Conservation (phyloP, 1,284 basidiomycete genomes). For the Hortiboletus rubellus region DNA sequence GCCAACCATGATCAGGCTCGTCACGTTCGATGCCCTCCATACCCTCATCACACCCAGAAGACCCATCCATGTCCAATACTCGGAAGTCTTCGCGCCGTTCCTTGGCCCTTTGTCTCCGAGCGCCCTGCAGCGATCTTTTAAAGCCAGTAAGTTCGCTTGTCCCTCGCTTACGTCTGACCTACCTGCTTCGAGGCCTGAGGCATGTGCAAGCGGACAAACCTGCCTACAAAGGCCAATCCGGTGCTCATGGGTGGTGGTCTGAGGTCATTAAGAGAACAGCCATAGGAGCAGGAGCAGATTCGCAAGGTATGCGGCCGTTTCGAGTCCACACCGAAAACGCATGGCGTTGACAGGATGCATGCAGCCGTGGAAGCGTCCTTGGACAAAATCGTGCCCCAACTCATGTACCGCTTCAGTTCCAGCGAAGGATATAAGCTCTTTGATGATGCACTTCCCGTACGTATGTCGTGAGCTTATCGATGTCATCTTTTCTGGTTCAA, state of each 20-base stretch:
- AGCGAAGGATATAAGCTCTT: conserved; percentile 68
- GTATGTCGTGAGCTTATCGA: conserved; percentile 42
- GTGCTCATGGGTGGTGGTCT: conserved; percentile 64
- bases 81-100: conserved; percentile 61
- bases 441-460: conserved; percentile 58
- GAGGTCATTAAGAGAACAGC: conserved; percentile 73
- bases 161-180: background rate
- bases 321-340: conserved; percentile 24
- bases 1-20: conserved; percentile 38
- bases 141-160: conserved; percentile 45
- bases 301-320: conserved; percentile 41
- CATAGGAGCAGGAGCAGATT: conserved; percentile 65
- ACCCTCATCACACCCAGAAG: conserved; percentile 64
- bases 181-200: conserved; percentile 53
- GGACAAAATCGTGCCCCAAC: conserved; percentile 49
- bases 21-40: conserved; percentile 71
- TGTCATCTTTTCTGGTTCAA: background rate
- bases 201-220: conserved; percentile 60
- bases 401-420: conserved; percentile 67
- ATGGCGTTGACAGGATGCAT: conserved; percentile 14
- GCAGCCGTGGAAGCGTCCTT: conserved; percentile 56
- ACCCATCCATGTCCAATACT: conserved; percentile 70
- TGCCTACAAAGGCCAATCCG: conserved; percentile 43
- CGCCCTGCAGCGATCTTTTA: conserved; percentile 62
- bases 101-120: conserved; percentile 57